Base-by-base conservation (phyloP, 31 red algal genomes). In the Bonnemaisonia californica region DNA sequence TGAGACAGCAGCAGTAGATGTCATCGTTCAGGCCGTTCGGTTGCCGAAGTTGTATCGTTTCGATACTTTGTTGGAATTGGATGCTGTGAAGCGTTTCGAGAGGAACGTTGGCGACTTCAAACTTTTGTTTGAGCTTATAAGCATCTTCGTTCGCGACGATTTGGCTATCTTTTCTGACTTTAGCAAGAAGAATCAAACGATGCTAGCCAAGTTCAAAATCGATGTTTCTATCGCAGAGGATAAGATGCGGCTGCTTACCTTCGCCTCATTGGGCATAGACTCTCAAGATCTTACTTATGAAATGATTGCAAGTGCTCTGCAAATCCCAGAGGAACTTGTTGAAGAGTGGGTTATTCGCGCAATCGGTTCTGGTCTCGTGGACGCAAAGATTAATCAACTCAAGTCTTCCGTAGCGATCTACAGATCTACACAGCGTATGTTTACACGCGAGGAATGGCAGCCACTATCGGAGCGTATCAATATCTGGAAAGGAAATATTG, bases 301-400 rank as follows among this genome's bases (percentile, higher is more conserved):
- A 26, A 85, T 79, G 79, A 90, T 95, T 81, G 95, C 90, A 4
- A 84, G 31, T 24, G 91, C 95, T 22, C 79, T 97, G 30, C 79
- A 86, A 51, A 85, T 97, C 31, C 29, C 47, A 21, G 71, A 85
- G 63, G 95, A 79, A 22, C 68, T 80, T 9, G 90, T 97, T 18
- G 95, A 97, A 58, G 82, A 97, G 30, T 97, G 95, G 95, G 90
- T 97, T 30, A 97, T 97, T 64, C 85, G 81, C 27, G 90, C 90
- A 3, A 93, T 97, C 38, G 62, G 85, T 47, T 92, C 79, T 51
- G 95, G 89, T 30, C 86, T 97, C 7, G 82, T 97, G 30, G 95
- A 93, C 36, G 95, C 91, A 3, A 97, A 97, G 76, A 89, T 97
- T 32, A 91, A 97, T 70, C 95, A 97, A 77, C 66, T 97, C 28